Evolutionary conservation across 2,329 filamentous ascomycete genomes (phyloP), one percentile per base, ranked within the genome.

Genomic region (Aspergillus vadensis): DNA sequence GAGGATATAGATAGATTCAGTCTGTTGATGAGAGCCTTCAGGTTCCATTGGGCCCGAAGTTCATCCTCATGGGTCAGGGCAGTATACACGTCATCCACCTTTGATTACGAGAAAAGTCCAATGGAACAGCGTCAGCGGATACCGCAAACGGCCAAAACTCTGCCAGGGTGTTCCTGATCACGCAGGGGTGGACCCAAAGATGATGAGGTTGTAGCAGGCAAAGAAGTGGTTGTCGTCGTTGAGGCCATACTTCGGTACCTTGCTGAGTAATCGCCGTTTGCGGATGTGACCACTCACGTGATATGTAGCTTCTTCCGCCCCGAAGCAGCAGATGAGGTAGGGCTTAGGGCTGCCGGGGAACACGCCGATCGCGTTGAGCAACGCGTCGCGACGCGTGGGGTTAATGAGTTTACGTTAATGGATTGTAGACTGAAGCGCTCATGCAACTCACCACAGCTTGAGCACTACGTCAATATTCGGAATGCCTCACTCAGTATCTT

Each of bases 401-500:
- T 64, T 67, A 61, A 66, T 65, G 52, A 55, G 17, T 50, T 55
- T 25, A 23, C 43, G 15, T 15, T 15, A 9, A 32, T n/a, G 30
- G 36, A 25, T 19, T 19, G 52, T n/a, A 12, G 23, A n/a, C 9
- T 58, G 56, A 63, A 58, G 57, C 48, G 55, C 44, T 58, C 25
- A 27, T 30, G 48, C 47, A 55, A 41, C 21, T 14, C 53, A 25
- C 44, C 10, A 49, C 39, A 50, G 48, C 30, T 41, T 27, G 50
- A 30, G 39, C 27, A 60, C 51, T 49, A 32, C 52, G 52, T 19
- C 44, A 55, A 12, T 17, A 41, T 23, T 57, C 52, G 63, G 30
- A 44, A 78, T 78, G 76, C 76, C 76, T 59, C 76, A 79, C 63
- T 76, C 76, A 21, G 63, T 74, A 36, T 70, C 72, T 23, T 64